Conservation (phyloP, 495 filamentous ascomycete species). For the Penicillium paradoxum region DNA sequence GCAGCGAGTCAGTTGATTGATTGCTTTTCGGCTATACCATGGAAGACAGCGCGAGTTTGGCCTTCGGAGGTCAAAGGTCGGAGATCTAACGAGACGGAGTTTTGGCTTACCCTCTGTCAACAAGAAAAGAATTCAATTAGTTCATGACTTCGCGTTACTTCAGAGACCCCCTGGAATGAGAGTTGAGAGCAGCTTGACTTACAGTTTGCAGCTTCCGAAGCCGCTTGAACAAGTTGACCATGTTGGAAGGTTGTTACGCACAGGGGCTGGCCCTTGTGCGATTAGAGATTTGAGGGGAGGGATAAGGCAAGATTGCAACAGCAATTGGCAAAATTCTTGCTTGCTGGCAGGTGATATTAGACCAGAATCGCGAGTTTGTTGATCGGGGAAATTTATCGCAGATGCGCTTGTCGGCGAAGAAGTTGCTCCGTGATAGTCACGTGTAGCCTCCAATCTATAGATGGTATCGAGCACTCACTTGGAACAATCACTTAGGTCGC, state of each 20-base stretch:
- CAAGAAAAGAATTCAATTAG: constrained; percentile 4
- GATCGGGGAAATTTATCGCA: constrained; percentile 26
- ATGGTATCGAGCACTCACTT: neutral
- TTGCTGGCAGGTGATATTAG: neutral
- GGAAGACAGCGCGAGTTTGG: neutral
- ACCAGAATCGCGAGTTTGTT: constrained; percentile 9
- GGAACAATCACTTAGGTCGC: neutral
- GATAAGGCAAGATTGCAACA: neutral
- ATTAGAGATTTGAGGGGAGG: neutral
- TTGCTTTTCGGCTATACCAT: neutral
- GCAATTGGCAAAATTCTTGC: neutral
- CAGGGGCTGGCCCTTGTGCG: constrained; percentile 16
- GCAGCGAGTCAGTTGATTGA: neutral
- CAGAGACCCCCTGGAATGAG: neutral
- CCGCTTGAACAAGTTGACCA: constrained; percentile 75
- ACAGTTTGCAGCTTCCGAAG: constrained; percentile 75
- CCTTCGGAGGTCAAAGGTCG: constrained; percentile 5
- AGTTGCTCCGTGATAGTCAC: constrained; percentile 30
- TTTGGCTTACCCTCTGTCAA: constrained; percentile 32
- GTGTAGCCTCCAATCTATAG: constrained; percentile 11
- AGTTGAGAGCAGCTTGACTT: constrained; percentile 34
- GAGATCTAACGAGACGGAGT: constrained; percentile 9
- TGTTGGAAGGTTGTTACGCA: constrained; percentile 36
- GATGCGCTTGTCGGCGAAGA: constrained; percentile 21
- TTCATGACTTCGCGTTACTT: constrained; percentile 4